These are phyloP conservation scores for Pseudohalonectria lignicola DNA, from an alignment of 2,329 filamentous ascomycete species.

Conservation along the genomic window DNA sequence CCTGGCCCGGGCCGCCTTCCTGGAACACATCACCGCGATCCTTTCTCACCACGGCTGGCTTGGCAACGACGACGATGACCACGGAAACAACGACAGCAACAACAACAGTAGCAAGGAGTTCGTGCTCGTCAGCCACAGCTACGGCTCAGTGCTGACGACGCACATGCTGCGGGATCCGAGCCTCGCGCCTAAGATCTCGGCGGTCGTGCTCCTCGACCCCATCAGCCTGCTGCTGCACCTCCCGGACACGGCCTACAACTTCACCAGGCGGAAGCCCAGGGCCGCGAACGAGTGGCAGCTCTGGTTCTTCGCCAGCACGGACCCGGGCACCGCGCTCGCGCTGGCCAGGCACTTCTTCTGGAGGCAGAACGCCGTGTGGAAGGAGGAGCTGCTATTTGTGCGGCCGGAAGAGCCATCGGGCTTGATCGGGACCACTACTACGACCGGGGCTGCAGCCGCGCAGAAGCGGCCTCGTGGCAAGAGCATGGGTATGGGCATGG, in stretches of 20 bases:
- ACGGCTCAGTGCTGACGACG: slow-evolving; percentile 52
- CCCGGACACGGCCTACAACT: slow-evolving; percentile 63
- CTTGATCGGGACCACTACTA: not conserved
- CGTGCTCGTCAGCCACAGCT: slow-evolving; percentile 51
- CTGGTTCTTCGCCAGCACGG: slow-evolving; percentile 59
- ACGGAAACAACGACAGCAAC: not conserved
- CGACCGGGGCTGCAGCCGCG: not conserved
- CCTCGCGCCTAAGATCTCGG: slow-evolving; percentile 38
- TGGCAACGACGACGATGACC: not conserved
- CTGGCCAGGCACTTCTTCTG: slow-evolving; percentile 61
- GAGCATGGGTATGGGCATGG: too few species aligned
- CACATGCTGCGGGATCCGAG: slow-evolving; percentile 43
- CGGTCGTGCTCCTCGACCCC: slow-evolving; percentile 43
- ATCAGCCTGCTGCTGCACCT: slow-evolving; percentile 58
- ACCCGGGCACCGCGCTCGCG: slow-evolving; percentile 54
- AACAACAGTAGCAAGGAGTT: slow-evolving; percentile 41
- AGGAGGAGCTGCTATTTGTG: slow-evolving; percentile 46
- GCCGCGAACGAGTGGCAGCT: slow-evolving; percentile 52
- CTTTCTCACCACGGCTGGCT: slow-evolving; percentile 44
- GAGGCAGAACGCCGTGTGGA: slow-evolving; percentile 61
- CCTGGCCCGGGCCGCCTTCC: slow-evolving; percentile 38
- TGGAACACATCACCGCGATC: slow-evolving; percentile 43
- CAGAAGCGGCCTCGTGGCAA: too few species aligned
- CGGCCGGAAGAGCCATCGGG: slow-evolving; percentile 3
- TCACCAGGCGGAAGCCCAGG: slow-evolving; percentile 33